Conservation (phyloP, 169 alveolate species). For the Plasmodium vivax region DNA sequence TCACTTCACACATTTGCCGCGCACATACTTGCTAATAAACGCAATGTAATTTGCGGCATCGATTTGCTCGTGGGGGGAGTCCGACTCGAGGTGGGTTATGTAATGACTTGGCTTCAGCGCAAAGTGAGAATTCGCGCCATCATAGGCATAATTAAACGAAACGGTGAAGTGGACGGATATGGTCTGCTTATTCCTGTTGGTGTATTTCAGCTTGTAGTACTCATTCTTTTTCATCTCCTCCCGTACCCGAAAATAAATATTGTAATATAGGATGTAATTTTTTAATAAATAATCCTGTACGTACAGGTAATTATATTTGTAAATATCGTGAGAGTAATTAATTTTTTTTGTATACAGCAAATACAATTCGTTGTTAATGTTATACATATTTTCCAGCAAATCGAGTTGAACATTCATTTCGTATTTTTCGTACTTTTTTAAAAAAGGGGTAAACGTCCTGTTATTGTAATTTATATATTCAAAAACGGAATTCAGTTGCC, state of each 20-base stretch:
- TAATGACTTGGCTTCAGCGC: slow-evolving; percentile 21
- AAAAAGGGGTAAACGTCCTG: slow-evolving; percentile 70
- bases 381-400: slow-evolving; percentile 71
- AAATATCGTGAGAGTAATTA: slow-evolving; percentile 62
- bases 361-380: slow-evolving; percentile 65
- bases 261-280: slow-evolving; percentile 70
- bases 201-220: slow-evolving; percentile 61
- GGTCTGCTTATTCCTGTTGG: slow-evolving; percentile 66
- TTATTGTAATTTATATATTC: slow-evolving; percentile 72
- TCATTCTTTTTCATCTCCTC: slow-evolving; percentile 55
- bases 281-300: slow-evolving; percentile 56
- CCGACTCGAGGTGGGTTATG: slow-evolving; percentile 59
- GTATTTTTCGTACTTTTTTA: slow-evolving; percentile 15
- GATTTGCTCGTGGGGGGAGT: slow-evolving; percentile 1
- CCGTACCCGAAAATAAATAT: slow-evolving; percentile 59
- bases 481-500: slow-evolving; percentile 54
- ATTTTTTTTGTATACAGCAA: slow-evolving; percentile 67
- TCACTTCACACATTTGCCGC: slow-evolving; percentile 8
- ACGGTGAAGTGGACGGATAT: slow-evolving; percentile 62
- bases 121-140: slow-evolving; percentile 1
- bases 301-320: slow-evolving; percentile 69
- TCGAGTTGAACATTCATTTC: slow-evolving; percentile 69
- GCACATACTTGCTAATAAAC: slow-evolving; percentile 50
- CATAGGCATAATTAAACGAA: slow-evolving; percentile 56
- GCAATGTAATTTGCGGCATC: slow-evolving; percentile 33